A percentile compares a stretch with the other conserved stretches of the same genome.
Evolutionary conservation across 352 stramenopile genomes (phyloP).

Genomic region (Globisporangium iwayamae): DNA sequence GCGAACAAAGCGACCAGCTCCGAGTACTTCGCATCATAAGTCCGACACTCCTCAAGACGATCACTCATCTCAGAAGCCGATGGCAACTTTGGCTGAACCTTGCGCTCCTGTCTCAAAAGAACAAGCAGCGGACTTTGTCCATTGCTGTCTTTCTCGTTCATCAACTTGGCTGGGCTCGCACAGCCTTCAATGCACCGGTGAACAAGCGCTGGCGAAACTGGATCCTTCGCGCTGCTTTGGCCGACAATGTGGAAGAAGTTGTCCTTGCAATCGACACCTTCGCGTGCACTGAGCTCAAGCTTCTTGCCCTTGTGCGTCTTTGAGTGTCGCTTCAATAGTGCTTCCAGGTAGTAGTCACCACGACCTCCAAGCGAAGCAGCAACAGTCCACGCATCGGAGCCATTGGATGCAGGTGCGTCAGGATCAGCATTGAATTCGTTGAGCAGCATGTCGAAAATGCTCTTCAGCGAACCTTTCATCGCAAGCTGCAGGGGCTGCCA

Average conservation of each 20-base stretch:
- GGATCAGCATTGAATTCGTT: slow-evolving; percentile 36
- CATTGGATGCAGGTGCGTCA: slow-evolving; percentile 30
- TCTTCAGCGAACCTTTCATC: slow-evolving; percentile 38
- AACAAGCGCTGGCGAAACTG: slow-evolving; percentile 32
- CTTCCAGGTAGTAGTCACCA: slow-evolving; percentile 45
- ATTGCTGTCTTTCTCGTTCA: slow-evolving; percentile 43
- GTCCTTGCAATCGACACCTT: slow-evolving; percentile 19
- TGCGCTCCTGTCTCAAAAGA: slow-evolving; percentile 36
- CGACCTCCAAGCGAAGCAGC: slow-evolving; percentile 29
- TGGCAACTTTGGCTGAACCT: slow-evolving; percentile 15
- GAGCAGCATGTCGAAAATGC: slow-evolving; percentile 52
- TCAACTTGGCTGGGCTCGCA: slow-evolving; percentile 24
- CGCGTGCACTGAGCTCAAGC: slow-evolving; percentile 27
- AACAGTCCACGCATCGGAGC: slow-evolving; percentile 59
- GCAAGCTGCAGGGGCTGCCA: slow-evolving; percentile 60
- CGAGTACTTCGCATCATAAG: slow-evolving; percentile 37
- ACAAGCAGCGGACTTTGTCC: slow-evolving; percentile 52
- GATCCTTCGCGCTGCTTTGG: slow-evolving; percentile 14
- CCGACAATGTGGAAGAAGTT: slow-evolving; percentile 72
- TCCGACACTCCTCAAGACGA: slow-evolving; percentile 29
- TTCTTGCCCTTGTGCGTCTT: slow-evolving; percentile 28
- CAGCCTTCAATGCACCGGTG: slow-evolving; percentile 33
- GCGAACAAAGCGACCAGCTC: slow-evolving; percentile 51
- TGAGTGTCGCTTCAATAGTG: slow-evolving; percentile 42
- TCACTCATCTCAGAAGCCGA: slow-evolving; percentile 27